A percentile compares a stretch with the other conserved stretches of the same genome.
Conservation (phyloP, 495 filamentous ascomycete species). For the Cenococcum geophilum region DNA sequence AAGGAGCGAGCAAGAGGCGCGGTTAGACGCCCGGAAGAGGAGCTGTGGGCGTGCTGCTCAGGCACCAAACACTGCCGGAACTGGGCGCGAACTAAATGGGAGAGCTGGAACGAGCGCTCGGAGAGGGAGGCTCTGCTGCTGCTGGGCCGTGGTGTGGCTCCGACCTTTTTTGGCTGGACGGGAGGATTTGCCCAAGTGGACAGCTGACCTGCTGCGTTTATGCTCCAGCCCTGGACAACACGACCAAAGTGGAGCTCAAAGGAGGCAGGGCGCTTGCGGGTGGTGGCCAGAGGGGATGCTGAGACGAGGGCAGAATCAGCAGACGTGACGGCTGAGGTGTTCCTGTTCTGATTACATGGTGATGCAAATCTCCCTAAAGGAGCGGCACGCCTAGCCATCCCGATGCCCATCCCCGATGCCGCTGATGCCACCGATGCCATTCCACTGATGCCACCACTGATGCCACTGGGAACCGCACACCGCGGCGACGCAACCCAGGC, state of each 20-base stretch:
- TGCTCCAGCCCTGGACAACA: background rate
- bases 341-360: background rate
- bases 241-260: constrained; percentile 2
- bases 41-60: constrained; percentile 18
- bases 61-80: constrained; percentile 1
- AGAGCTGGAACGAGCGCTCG: background rate
- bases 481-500: too few species aligned
- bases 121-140: constrained; percentile 2
- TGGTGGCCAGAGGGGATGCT: too few species aligned
- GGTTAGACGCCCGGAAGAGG: constrained; percentile 8
- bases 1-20: constrained; percentile 7
- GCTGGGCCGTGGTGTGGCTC: constrained; percentile 3
- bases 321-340: background rate
- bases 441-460: too few species aligned
- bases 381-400: background rate
- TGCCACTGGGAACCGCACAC: too few species aligned
- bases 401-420: background rate
- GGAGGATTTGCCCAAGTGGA: background rate
- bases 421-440: too few species aligned
- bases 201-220: constrained; percentile 3
- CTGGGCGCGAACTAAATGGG: background rate
- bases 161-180: background rate
- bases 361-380: background rate
- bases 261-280: background rate
- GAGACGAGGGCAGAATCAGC: background rate